Evolutionary conservation across 176 grass and related monocot genomes (phyloP).

Genomic region (Zea luxurians): DNA sequence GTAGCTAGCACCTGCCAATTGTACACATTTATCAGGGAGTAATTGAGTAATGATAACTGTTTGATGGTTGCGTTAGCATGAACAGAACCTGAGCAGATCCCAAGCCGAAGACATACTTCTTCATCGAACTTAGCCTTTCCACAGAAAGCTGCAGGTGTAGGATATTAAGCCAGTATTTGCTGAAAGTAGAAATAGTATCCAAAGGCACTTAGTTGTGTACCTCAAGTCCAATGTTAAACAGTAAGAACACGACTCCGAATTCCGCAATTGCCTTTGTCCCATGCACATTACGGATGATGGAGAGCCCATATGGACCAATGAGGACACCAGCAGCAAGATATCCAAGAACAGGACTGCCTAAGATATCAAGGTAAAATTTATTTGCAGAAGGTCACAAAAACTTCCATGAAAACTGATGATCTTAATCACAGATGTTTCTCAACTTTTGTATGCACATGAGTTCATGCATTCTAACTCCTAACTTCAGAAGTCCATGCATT

Average conservation of each 20-base stretch:
- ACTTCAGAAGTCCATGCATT: not conserved
- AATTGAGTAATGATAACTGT: slow-evolving; percentile 25
- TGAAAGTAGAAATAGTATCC: slow-evolving; percentile 29
- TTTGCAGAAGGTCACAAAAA: not conserved
- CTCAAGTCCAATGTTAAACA: slow-evolving; percentile 99
- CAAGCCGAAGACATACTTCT: slow-evolving; percentile 98
- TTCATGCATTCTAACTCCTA: slow-evolving; percentile 5
- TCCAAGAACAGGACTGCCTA: slow-evolving; percentile 95
- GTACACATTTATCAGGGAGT: slow-evolving; percentile 33
- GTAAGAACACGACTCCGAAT: slow-evolving; percentile 97
- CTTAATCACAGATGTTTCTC: not conserved
- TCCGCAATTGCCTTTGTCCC: slow-evolving; percentile 98
- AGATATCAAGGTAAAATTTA: slow-evolving; percentile 33
- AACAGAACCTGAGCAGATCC: slow-evolving; percentile 86
- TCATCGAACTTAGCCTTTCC: slow-evolving; percentile 99
- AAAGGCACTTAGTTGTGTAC: slow-evolving; percentile 51
- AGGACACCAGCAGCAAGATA: slow-evolving; percentile 96
- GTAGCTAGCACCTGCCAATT: slow-evolving; percentile 76
- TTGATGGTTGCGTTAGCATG: slow-evolving; percentile 32
- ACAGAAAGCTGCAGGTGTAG: slow-evolving; percentile 77
- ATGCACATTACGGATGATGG: slow-evolving; percentile 93
- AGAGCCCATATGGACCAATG: slow-evolving; percentile 93
- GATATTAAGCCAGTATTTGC: slow-evolving; percentile 25
- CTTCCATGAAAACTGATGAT: not conserved
- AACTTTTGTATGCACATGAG: not conserved